Conservation (phyloP, 2,329 filamentous ascomycete genomes). For the Stachybotrys elegans region DNA sequence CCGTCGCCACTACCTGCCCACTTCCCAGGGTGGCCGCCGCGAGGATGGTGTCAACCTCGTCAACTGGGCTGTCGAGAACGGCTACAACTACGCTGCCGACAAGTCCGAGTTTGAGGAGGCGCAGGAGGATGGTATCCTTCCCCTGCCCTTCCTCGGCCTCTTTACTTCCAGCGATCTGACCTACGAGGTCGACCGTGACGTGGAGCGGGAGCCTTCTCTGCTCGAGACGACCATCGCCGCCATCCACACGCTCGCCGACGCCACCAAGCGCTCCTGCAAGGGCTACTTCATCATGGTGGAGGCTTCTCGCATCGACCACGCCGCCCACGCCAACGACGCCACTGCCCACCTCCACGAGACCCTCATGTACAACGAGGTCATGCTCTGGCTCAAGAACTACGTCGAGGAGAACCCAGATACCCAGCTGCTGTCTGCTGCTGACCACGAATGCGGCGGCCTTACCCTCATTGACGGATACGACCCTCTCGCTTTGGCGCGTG, state of each 20-base stretch:
- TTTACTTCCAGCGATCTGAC: constrained; percentile 12
- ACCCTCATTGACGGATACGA: constrained; percentile 15
- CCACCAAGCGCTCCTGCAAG: constrained; percentile 7
- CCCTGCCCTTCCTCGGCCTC: constrained; percentile 16
- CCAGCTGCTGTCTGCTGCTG: constrained; percentile 19
- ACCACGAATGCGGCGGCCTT: constrained; percentile 19
- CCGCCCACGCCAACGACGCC: constrained; percentile 16
- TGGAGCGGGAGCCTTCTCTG: constrained; percentile 13
- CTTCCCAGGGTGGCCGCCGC: constrained; percentile 12
- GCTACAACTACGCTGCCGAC: constrained; percentile 14
- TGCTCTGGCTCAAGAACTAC: constrained; percentile 14
- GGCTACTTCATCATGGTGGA: constrained; percentile 20
- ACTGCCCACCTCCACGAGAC: constrained; percentile 16
- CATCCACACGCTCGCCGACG: constrained; percentile 12
- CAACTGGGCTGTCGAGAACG: constrained; percentile 14
- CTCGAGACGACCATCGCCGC: constrained; percentile 13
- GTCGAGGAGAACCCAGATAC: constrained; percentile 15
- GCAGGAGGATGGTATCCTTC: constrained; percentile 7
- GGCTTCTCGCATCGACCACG: constrained; percentile 18
- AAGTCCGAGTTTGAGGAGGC: constrained; percentile 9
- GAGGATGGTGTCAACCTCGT: constrained; percentile 15
- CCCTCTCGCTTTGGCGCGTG: constrained; percentile 10
- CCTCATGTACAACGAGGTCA: constrained; percentile 19
- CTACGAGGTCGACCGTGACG: constrained; percentile 18
- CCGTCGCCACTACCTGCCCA: constrained; percentile 15